Percentiles rank a stretch among this genome's conserved stretches.
Conservation (phyloP, 192 early-diverging fungal genomes). For the Kappamyces sp. region DNA sequence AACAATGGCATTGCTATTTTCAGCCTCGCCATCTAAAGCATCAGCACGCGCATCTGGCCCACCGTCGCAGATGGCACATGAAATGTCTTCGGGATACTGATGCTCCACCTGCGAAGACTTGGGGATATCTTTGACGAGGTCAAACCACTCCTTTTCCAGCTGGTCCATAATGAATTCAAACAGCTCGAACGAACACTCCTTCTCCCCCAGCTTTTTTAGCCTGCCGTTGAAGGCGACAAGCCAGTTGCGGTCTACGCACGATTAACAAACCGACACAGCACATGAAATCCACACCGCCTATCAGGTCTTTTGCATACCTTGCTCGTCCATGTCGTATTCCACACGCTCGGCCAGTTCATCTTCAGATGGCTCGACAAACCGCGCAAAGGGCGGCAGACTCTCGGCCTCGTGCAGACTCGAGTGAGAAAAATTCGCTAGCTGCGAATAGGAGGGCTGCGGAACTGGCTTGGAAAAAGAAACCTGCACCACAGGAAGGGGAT, state of each 20-base stretch:
- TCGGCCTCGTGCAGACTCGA: neutral
- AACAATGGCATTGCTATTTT: constrained; percentile 98
- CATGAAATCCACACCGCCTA: constrained; percentile 3
- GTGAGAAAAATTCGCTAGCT: neutral
- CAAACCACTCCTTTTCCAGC: constrained; percentile 97
- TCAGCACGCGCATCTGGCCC: too few species aligned
- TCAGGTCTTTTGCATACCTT: constrained; percentile 47
- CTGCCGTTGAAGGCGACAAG: constrained; percentile 52
- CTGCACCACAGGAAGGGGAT: neutral
- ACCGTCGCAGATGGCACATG: constrained; percentile 85
- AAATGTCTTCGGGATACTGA: constrained; percentile 68
- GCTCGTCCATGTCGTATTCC: constrained; percentile 99
- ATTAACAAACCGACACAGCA: neutral
- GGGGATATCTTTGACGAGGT: constrained; percentile 80
- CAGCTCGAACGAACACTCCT: constrained; percentile 40
- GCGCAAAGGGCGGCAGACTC: neutral
- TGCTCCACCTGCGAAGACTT: constrained; percentile 50
- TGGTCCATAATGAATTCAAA: constrained; percentile 87
- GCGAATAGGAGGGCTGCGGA: neutral
- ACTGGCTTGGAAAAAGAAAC: constrained; percentile 12
- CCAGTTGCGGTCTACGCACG: too few species aligned
- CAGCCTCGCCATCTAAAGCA: constrained; percentile 80
- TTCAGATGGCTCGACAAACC: constrained; percentile 36
- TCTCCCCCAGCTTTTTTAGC: constrained; percentile 42
- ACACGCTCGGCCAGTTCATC: constrained; percentile 45